Base-by-base conservation (phyloP, 1,284 basidiomycete genomes). In the Cutaneotrichosporon sp. region DNA sequence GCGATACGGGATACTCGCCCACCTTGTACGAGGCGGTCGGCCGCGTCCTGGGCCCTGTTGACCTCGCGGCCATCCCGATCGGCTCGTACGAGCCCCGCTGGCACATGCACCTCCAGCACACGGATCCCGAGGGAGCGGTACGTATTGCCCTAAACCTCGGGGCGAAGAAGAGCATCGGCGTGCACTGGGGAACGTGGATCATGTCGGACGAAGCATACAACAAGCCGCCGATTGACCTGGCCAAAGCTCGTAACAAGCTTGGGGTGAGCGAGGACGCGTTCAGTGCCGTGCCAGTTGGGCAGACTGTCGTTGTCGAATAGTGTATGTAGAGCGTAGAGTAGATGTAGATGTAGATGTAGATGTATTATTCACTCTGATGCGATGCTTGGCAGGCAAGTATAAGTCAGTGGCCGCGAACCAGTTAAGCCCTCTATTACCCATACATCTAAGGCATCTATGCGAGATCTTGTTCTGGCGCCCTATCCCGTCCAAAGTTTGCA, bases 161-260 rank as follows among this genome's bases (percentile, higher is more conserved):
- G 11, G 76, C 76, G 3, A 70, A 73, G 65, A 75, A 75, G 66
- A 75, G 75, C 40, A 73, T 80, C 34, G 66, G 77, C 7, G 82
- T 83, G 52, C 82, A 83, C 68, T 82, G 80, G 80, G 81, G 81
- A 5, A 83, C 82, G 0, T 83, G 82, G 82, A 70, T 79, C 58
- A 81, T 83, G 80, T 75, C 73, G 49, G 82, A 81, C 67, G 81
- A 82, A 67, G n/a, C 60, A 75, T 74, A 79, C 65, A 77, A 79
- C 65, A 65, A 73, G 60, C 77, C 77, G 13, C 77, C 77, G 2
- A 50, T 71, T 22, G 77, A 79, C 53, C 63, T 79, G 31, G 76
- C 70, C 16, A 67, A 72, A 26, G 77, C 77, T 32, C 69, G 72
- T 61, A 53, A 70, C 60, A 75, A 72, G 70, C 65, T 75, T 56